Evolutionary conservation across 1,284 basidiomycete species (phyloP), one percentile per base, ranked within the genome.

Genomic region (Pseudozyma pruni): DNA sequence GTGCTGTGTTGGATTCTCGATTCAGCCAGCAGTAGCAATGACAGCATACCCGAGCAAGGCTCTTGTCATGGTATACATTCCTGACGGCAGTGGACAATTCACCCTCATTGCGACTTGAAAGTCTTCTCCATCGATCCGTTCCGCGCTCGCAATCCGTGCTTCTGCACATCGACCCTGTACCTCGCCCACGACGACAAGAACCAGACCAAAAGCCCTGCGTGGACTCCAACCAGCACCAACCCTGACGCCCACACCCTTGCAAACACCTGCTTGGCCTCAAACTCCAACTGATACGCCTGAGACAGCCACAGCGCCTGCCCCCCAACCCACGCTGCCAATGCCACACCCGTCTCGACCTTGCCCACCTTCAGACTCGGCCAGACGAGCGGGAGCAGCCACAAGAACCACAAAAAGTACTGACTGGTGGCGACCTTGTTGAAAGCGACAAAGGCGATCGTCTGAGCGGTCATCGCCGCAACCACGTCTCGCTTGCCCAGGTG

Each of bases 351-450:
- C 20, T 51, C 66, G 35, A 53, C 22, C 16, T 52, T 54, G 19
- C 45, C 43, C 1, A 46, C 38, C 44, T 58, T 55, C 0, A 95
- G 82, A 14, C 85, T 86, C 0, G 92, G 89, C 3, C 93, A 85
- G 11, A 96, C 84, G 3, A 94, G 86, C 0, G 96, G 94, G 0
- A 98, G 84, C 63, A 98, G 89, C 64, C 94, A 89, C 8, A 94
- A 88, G 81, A 95, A 98, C 96, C 96, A 99, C 44, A 97, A 86
- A 83, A 98, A 98, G 84, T 99, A 99, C 90, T 98, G 83, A 1
- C 93, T 95, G 0, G 96, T 99, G 86, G 93, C 96, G 39, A 99
- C 96, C 84, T 97, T 96, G 84, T 98, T 99, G 86, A 97, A 94
- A 1, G 92, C 85, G 14, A 98, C 94, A 79, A 99, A 98, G 0